Conservation (phyloP, 2,329 filamentous ascomycete species). For the Trichoderma simmonsii region DNA sequence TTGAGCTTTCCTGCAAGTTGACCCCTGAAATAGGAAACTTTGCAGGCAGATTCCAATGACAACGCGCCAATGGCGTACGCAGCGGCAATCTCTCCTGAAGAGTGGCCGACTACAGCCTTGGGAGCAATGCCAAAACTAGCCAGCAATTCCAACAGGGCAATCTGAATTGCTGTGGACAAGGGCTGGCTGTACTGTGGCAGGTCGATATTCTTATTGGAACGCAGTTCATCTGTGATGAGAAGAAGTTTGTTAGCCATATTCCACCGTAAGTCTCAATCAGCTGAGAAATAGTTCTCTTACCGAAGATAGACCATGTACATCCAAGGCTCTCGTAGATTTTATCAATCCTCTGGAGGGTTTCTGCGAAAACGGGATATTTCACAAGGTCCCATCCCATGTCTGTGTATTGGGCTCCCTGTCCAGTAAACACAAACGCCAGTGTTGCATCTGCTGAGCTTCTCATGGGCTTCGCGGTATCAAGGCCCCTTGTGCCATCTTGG, state of each 20-base stretch:
- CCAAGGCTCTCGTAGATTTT: background rate
- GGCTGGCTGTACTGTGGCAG: constrained; percentile 30
- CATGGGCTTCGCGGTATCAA: background rate
- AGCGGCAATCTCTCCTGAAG: constrained; percentile 40
- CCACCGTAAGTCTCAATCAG: background rate
- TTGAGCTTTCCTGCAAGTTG: constrained; percentile 9
- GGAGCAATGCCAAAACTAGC: constrained; percentile 30
- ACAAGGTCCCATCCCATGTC: constrained; percentile 32
- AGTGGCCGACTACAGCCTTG: constrained; percentile 37
- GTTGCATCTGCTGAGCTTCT: background rate
- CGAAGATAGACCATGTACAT: constrained; percentile 6
- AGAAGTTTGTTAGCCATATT: background rate
- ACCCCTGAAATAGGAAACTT: constrained; percentile 38
- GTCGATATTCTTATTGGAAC: background rate
- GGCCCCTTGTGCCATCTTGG: background rate
- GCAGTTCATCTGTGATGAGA: background rate
- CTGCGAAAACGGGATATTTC: constrained; percentile 30
- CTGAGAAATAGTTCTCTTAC: background rate
- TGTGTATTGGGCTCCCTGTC: constrained; percentile 32
- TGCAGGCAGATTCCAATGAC: constrained; percentile 28
- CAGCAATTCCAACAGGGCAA: constrained; percentile 40
- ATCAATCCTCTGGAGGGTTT: constrained; percentile 23
- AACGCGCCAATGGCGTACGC: constrained; percentile 29
- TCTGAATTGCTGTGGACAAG: constrained; percentile 36
- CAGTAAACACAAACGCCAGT: constrained; percentile 30